A percentile compares a stretch with the other conserved stretches of the same genome.
Evolutionary conservation across 129 eudicot genomes (phyloP).

Genomic region (Flaveria bidentis): DNA sequence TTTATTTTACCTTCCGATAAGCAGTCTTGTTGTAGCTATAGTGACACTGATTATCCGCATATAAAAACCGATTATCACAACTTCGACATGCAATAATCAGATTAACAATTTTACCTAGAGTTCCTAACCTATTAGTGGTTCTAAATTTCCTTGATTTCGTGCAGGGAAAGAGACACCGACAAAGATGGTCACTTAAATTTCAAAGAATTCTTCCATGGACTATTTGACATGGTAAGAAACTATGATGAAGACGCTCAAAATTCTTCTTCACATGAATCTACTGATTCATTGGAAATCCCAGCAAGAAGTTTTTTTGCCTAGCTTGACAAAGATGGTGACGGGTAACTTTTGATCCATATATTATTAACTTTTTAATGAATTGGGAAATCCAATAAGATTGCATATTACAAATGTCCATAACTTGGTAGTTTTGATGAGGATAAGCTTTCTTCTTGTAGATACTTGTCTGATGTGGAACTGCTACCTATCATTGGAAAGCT

Average conservation of each 20-base stretch:
- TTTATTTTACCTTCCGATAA: no score
- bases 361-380: neutral
- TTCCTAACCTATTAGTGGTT: neutral
- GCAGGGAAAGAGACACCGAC: conserved; percentile 93
- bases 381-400: neutral
- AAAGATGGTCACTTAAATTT: conserved; percentile 85
- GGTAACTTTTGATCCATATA: conserved; percentile 42
- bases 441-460: conserved; percentile 45
- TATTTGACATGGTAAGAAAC: conserved; percentile 80
- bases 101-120: neutral
- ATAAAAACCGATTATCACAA: neutral
- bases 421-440: conserved; percentile 1
- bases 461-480: conserved; percentile 74
- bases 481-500: conserved; percentile 82
- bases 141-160: neutral
- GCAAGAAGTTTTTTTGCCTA: conserved; percentile 76
- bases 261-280: conserved; percentile 41
- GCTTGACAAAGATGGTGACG: conserved; percentile 92
- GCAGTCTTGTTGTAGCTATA: no score
- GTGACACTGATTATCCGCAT: no score
- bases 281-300: conserved; percentile 59
- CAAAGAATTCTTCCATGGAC: conserved; percentile 90
- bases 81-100: neutral
- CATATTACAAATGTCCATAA: neutral
- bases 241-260: conserved; percentile 64